Evolutionary conservation across 192 early-diverging fungal genomes (phyloP), one percentile per base, ranked within the genome.

Genomic region (Coemansia sp.): DNA sequence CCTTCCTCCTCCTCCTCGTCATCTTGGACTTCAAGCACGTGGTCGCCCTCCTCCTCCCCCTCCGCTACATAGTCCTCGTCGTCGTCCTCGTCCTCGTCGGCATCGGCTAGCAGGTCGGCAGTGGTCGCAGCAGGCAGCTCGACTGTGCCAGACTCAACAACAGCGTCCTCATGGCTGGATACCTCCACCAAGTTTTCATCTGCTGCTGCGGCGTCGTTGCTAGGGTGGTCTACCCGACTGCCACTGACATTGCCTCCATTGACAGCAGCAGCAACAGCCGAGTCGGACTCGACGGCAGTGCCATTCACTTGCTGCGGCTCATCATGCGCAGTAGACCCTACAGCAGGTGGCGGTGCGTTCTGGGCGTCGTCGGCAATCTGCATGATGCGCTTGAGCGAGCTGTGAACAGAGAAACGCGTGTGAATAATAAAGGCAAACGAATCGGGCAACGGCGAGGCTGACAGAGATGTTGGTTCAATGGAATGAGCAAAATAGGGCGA

Each of bases 371-470:
- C 60, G 17, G 41, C 53, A 21, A 59, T 48, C 41, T 68, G 48
- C 71, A 75, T 75, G 8, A 68, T 68, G 31, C 51, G 65, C n/a
- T 25, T 17, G 4, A 75, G 30, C 9, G 71, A 51, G 11, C 37
- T 38, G 14, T 56, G 51, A 21, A 75, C 41, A 4, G 57, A 40
- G 14, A 25, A 56, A 10, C 71, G 65, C 1, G 61, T 58, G 17
- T 64, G 71, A 2, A 75, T 56, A 13, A 75, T 59, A 65, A 75
- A 68, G 11, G 65, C 57, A 58, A 75, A 68, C 0, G 65, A 56
- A 11, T 60, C 65, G 2, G 58, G 65, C 4, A 53, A 53, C 9
- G 71, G 71, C 15, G 35, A 33, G 52, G 43, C 46, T 6, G 19
- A 22, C 14, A 15, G 17, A 26, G 56, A 4, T 23, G 50, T 21